phyloP scores from a whole-genome alignment of 2,329 filamentous ascomycete genomes.

The Delphinella strobiligena region DNA sequence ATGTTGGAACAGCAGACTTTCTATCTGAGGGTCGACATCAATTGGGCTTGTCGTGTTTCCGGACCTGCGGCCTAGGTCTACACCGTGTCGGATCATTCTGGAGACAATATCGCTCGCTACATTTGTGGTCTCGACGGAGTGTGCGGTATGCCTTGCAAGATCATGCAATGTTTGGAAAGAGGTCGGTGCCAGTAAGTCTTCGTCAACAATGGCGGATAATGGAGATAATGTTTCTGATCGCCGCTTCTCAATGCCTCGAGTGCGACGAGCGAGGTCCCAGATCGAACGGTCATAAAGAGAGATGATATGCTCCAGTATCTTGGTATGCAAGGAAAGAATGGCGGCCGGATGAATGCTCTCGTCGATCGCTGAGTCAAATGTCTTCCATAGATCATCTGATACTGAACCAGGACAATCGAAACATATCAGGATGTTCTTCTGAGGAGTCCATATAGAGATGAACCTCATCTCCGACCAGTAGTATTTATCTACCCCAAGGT shows the following conservation, averaged over 20 bases:
- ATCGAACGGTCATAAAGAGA: neutral
- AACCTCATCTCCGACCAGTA: slow-evolving; percentile 3
- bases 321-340: neutral
- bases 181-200: neutral
- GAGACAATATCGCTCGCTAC: slow-evolving; percentile 1
- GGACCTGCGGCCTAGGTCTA: neutral
- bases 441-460: neutral
- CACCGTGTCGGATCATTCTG: slow-evolving; percentile 1
- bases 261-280: slow-evolving; percentile 1
- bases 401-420: slow-evolving; percentile 1
- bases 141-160: slow-evolving; percentile 1
- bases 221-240: neutral
- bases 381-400: no score
- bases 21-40: neutral
- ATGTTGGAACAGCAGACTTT: slow-evolving; percentile 1
- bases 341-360: neutral
- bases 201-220: neutral
- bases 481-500: no score
- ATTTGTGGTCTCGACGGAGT: slow-evolving; percentile 4
- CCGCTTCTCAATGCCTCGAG: slow-evolving; percentile 1
- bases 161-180: slow-evolving; percentile 1
- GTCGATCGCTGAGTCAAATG: no score
- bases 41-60: neutral
- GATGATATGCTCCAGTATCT: slow-evolving; percentile 2
- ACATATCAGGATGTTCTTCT: slow-evolving; percentile 1